Evolutionary conservation across 2,329 filamentous ascomycete genomes (phyloP).

Genomic region (Lasiodiplodia theobromae): DNA sequence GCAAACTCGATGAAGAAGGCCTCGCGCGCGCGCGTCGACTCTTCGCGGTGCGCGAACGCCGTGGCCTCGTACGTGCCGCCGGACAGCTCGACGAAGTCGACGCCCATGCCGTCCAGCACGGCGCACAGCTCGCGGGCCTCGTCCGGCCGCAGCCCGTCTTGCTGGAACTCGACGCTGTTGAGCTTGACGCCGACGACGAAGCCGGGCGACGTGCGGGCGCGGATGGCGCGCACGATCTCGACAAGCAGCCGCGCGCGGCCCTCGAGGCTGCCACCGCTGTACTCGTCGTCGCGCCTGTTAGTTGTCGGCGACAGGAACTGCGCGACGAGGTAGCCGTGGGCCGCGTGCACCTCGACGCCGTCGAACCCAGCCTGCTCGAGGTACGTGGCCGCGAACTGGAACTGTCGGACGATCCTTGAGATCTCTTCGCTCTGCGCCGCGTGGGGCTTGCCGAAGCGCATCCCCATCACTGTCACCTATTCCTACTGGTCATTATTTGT

Average conservation of each 20-base stretch:
- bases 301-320: constrained; percentile 46
- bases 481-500: too few species aligned
- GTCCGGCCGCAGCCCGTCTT: constrained; percentile 44
- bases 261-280: constrained; percentile 48
- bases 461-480: constrained; percentile 37
- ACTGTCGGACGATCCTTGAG: constrained; percentile 61
- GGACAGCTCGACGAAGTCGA: constrained; percentile 74
- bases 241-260: constrained; percentile 55
- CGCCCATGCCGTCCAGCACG: constrained; percentile 61
- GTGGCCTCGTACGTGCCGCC: constrained; percentile 58
- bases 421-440: constrained; percentile 60
- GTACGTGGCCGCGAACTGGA: constrained; percentile 66
- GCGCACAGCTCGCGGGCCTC: constrained; percentile 58
- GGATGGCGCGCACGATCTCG: constrained; percentile 52
- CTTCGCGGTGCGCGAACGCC: constrained; percentile 46
- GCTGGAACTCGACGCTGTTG: constrained; percentile 55
- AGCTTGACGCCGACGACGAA: constrained; percentile 59
- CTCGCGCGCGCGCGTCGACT: constrained; percentile 64
- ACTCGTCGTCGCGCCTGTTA: constrained; percentile 44
- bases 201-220: constrained; percentile 48
- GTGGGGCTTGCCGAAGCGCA: constrained; percentile 47
- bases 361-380: constrained; percentile 46
- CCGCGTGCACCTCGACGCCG: constrained; percentile 46
- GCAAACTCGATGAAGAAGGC: constrained; percentile 74
- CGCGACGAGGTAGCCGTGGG: constrained; percentile 46